Evolutionary conservation across 176 grass and related monocot genomes (phyloP).

Genomic region (Juncus inflexus): DNA sequence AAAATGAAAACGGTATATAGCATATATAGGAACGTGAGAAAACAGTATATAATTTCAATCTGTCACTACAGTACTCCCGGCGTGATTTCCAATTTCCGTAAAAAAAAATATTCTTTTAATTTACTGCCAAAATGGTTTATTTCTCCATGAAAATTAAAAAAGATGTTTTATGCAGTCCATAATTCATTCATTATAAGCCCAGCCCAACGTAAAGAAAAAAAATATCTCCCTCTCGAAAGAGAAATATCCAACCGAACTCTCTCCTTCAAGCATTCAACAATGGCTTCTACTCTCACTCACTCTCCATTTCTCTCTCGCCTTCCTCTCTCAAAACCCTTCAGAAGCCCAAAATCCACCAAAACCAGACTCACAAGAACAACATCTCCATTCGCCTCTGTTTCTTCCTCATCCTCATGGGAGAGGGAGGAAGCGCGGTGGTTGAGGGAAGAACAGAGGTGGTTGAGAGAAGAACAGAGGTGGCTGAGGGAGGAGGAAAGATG

Average conservation of each 20-base stretch:
- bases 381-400: not conserved
- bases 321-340: constrained; percentile 28
- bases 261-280: constrained; percentile 27
- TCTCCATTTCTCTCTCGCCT: constrained; percentile 25
- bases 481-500: constrained; percentile 67
- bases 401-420: constrained; percentile 46
- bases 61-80: too few relatives aligned
- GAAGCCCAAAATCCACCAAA: constrained; percentile 6
- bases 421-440: constrained; percentile 73
- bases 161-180: too few relatives aligned
- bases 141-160: too few relatives aligned
- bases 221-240: not conserved
- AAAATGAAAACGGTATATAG: too few relatives aligned
- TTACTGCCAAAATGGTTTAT: too few relatives aligned
- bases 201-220: too few relatives aligned
- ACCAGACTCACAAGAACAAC: not conserved
- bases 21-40: too few relatives aligned
- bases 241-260: too few relatives aligned
- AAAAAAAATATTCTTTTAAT: too few relatives aligned
- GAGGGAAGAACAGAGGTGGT: constrained; percentile 82
- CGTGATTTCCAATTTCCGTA: too few relatives aligned
- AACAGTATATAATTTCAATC: too few relatives aligned
- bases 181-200: too few relatives aligned
- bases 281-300: not conserved
- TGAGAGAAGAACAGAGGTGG: constrained; percentile 73